Percentiles rank a stretch among this genome's conserved stretches.
Conservation (phyloP, 768 basidiomycete species). For the Piloderma croceum region DNA sequence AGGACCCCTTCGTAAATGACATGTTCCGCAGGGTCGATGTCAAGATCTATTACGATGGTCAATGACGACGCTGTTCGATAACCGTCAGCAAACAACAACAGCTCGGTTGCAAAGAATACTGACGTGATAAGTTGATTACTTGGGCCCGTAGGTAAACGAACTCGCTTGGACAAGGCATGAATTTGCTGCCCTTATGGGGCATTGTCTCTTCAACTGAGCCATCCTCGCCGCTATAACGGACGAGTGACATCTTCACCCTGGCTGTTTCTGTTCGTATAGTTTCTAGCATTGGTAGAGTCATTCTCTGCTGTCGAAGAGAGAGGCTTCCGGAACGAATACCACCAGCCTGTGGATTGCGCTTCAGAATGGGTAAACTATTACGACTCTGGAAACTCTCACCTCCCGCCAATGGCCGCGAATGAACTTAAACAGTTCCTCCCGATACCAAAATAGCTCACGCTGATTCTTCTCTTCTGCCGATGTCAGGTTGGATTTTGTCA, state of each 20-base stretch:
- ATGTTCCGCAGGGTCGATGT: conserved; percentile 55
- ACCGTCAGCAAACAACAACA: too few relatives aligned
- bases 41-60: conserved; percentile 48
- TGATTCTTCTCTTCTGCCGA: conserved; percentile 55
- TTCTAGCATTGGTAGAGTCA: conserved; percentile 78
- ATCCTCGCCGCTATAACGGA: conserved; percentile 21
- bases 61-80: conserved; percentile 48
- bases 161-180: conserved; percentile 48
- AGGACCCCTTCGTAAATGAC: conserved; percentile 66
- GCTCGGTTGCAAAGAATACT: too few relatives aligned
- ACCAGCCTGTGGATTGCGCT: conserved; percentile 50
- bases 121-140: conserved; percentile 65
- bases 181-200: conserved; percentile 35
- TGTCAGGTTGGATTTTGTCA: conserved; percentile 65
- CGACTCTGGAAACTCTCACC: conserved; percentile 39
- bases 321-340: conserved; percentile 73
- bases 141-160: conserved; percentile 55
- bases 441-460: conserved; percentile 91
- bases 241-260: conserved; percentile 51
- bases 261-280: conserved; percentile 65
- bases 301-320: conserved; percentile 68
- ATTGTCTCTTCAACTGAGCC: conserved; percentile 17
- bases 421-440: conserved; percentile 75
- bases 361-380: conserved; percentile 1
- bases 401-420: conserved; percentile 80